These are phyloP conservation scores for Baorangia bicolor DNA, from an alignment of 768 basidiomycete species.

Conservation along the genomic window DNA sequence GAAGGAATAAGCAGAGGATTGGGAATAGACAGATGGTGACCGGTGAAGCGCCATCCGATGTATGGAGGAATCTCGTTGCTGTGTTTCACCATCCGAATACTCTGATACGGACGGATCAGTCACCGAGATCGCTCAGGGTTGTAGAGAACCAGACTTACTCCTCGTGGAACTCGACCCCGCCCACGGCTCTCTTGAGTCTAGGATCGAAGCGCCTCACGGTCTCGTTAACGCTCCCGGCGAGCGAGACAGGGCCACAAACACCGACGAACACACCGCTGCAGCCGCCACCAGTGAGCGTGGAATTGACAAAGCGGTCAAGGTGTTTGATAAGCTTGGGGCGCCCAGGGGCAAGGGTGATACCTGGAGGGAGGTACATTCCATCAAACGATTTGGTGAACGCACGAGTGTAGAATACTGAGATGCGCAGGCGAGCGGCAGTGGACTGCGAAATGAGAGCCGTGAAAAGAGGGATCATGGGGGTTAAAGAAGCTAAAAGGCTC, in stretches of 20 bases:
- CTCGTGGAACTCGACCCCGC: conserved; percentile 40
- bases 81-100: conserved; percentile 12
- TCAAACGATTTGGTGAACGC: conserved; percentile 25
- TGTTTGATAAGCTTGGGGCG: conserved; percentile 51
- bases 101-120: not conserved
- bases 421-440: conserved; percentile 43
- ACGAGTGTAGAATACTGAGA: conserved; percentile 61
- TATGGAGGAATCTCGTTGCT: not conserved
- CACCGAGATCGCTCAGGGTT: not conserved
- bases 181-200: conserved; percentile 28
- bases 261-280: conserved; percentile 40
- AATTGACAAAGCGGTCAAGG: conserved; percentile 43
- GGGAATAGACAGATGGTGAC: no score
- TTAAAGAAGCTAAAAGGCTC: conserved; percentile 37
- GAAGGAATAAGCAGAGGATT: not conserved
- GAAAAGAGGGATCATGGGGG: conserved; percentile 50
- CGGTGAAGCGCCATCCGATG: no score
- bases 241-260: conserved; percentile 40
- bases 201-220: conserved; percentile 35
- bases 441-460: conserved; percentile 45
- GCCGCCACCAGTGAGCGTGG: conserved; percentile 38
- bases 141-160: conserved; percentile 32
- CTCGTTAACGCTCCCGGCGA: conserved; percentile 32
- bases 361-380: conserved; percentile 35
- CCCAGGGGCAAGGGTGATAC: conserved; percentile 47